A percentile compares a stretch with the other conserved stretches of the same genome.
Evolutionary conservation across 2,329 filamentous ascomycete genomes (phyloP).

Genomic region (Claviceps sp.): DNA sequence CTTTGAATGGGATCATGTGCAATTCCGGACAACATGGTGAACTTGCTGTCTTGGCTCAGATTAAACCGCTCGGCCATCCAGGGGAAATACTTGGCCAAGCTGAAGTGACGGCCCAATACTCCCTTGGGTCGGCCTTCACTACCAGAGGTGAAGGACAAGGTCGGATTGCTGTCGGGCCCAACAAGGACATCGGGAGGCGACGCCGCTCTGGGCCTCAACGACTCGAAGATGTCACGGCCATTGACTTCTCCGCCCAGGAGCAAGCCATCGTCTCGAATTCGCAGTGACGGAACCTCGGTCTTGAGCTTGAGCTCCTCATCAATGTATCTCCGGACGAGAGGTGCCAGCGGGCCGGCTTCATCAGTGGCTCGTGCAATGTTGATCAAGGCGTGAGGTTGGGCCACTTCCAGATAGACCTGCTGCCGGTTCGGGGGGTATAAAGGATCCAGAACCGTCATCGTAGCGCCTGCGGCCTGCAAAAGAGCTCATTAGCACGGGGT

Average conservation of each 20-base stretch:
- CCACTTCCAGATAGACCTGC: constrained; percentile 61
- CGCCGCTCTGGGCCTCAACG: constrained; percentile 34
- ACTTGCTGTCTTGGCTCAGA: constrained; percentile 55
- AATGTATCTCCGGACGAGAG: constrained; percentile 49
- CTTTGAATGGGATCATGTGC: constrained; percentile 58
- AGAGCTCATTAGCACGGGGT: constrained; percentile 17
- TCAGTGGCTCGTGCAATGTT: constrained; percentile 58
- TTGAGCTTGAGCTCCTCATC: constrained; percentile 58
- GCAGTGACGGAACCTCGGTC: constrained; percentile 60
- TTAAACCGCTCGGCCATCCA: constrained; percentile 87
- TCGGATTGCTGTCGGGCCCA: constrained; percentile 74
- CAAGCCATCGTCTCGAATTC: constrained; percentile 55
- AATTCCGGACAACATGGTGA: constrained; percentile 76
- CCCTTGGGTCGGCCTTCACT: constrained; percentile 72
- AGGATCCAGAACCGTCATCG: constrained; percentile 60
- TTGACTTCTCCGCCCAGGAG: constrained; percentile 55
- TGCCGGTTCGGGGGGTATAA: constrained; percentile 18
- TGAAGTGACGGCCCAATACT: constrained; percentile 77
- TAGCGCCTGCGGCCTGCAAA: constrained; percentile 40
- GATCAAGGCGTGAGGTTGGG: constrained; percentile 53
- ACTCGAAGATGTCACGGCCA: constrained; percentile 54
- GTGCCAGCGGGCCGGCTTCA: constrained; percentile 32
- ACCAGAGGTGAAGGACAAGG: constrained; percentile 61
- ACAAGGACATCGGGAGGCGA: constrained; percentile 59
- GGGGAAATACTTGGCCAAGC: constrained; percentile 70